Percentiles rank a stretch among this genome's conserved stretches.
phyloP scores from a whole-genome alignment of 2,329 filamentous ascomycete genomes.

The Dactylellina sp. region DNA sequence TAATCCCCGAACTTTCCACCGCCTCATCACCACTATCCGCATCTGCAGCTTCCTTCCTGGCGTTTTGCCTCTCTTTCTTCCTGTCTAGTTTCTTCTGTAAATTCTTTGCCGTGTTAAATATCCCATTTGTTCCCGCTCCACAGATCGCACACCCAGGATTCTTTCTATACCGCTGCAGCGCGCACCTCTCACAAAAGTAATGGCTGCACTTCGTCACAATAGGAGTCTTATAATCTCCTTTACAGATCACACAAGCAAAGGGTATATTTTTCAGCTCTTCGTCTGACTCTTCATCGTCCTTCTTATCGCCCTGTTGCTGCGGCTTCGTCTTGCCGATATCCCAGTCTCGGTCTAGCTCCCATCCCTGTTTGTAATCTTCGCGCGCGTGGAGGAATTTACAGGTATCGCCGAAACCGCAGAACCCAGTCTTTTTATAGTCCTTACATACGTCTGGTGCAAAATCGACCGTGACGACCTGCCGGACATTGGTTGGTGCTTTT shows the following conservation, averaged over 20 bases:
- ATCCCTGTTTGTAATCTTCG: constrained; percentile 87
- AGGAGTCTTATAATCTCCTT: constrained; percentile 79
- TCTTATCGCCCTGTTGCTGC: constrained; percentile 67
- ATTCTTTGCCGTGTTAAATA: constrained; percentile 88
- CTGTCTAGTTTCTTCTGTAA: constrained; percentile 82
- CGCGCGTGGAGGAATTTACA: constrained; percentile 85
- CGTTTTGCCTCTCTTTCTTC: constrained; percentile 74
- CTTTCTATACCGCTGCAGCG: constrained; percentile 84
- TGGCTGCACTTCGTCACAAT: constrained; percentile 91
- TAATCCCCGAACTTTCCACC: constrained; percentile 27
- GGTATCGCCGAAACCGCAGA: constrained; percentile 78
- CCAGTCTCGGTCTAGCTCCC: constrained; percentile 96
- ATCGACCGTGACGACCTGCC: constrained; percentile 89
- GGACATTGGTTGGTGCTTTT: constrained; percentile 88
- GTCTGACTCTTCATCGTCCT: constrained; percentile 72
- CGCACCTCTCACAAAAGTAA: constrained; percentile 94
- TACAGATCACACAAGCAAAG: constrained; percentile 89
- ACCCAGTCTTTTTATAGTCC: constrained; percentile 86
- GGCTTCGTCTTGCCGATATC: constrained; percentile 80
- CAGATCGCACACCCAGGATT: constrained; percentile 89
- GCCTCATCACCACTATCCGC: constrained; percentile 20
- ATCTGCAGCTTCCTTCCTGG: constrained; percentile 68
- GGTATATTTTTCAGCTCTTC: constrained; percentile 84
- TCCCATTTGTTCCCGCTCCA: constrained; percentile 83
- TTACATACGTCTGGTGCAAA: constrained; percentile 95